Conservation (phyloP, 768 basidiomycete species). For the Lenzites betulinus region DNA sequence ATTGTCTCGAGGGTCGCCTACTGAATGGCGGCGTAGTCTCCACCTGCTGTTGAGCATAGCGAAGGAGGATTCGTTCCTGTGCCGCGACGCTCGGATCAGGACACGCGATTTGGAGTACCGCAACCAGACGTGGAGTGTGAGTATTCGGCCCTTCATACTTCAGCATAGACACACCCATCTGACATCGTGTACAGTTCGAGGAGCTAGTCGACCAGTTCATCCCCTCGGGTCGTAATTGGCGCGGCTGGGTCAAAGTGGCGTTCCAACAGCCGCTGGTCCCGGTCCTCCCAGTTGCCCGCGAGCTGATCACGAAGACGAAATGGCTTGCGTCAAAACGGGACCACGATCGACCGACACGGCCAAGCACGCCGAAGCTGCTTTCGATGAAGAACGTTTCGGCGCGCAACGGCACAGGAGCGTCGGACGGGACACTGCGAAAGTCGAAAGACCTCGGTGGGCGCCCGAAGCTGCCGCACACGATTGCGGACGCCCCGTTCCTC, state of each 20-base stretch:
- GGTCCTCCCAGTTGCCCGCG: conserved; percentile 76
- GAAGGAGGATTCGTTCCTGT: conserved; percentile 85
- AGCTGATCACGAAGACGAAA: conserved; percentile 77
- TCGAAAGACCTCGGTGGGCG: conserved; percentile 3
- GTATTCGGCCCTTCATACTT: conserved; percentile 35
- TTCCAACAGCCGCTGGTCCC: conserved; percentile 79
- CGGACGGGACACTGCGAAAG: background rate
- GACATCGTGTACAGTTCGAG: conserved; percentile 56
- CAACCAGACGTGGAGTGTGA: conserved; percentile 81
- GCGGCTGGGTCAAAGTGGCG: conserved; percentile 82
- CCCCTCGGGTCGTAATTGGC: conserved; percentile 76
- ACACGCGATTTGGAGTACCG: conserved; percentile 81
- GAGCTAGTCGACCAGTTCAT: conserved; percentile 79
- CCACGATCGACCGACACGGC: conserved; percentile 17
- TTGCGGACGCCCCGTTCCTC: conserved; percentile 17
- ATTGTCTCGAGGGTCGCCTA: conserved; percentile 21
- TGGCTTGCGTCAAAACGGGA: conserved; percentile 51
- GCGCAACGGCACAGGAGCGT: background rate
- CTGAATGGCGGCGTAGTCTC: conserved; percentile 43
- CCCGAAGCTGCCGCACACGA: conserved; percentile 1
- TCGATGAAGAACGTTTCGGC: background rate
- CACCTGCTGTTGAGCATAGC: conserved; percentile 76
- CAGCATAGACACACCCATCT: conserved; percentile 2
- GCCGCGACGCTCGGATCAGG: conserved; percentile 74
- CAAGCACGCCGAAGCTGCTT: conserved; percentile 20